These are phyloP conservation scores for Colletotrichum theobromicola DNA, from an alignment of 2,329 filamentous ascomycete species.

Conservation along the genomic window DNA sequence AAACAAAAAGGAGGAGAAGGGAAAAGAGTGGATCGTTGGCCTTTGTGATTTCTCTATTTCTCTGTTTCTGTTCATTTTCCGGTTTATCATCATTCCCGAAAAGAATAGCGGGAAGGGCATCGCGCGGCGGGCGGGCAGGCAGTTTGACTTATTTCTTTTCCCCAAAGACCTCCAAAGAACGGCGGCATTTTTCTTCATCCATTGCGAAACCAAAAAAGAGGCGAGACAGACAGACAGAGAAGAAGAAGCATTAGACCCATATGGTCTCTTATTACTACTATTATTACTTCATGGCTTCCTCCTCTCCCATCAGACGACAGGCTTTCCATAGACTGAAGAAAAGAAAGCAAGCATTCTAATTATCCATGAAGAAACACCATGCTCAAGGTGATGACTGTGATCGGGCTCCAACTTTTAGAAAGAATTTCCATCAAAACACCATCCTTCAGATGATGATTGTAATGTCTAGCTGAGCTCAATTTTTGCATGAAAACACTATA, in stretches of 20 bases:
- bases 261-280: background rate
- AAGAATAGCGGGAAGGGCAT: constrained; percentile 17
- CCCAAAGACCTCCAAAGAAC: background rate
- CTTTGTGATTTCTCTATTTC: constrained; percentile 9
- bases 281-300: background rate
- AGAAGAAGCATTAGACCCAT: constrained; percentile 12
- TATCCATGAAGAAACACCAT: too few species aligned
- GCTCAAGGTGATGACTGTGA: too few species aligned
- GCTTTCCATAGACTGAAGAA: constrained; percentile 7
- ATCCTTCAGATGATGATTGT: background rate
- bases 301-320: background rate
- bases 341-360: constrained; percentile 6
- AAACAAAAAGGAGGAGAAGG: constrained; percentile 1
- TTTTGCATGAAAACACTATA: background rate
- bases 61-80: background rate
- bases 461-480: background rate
- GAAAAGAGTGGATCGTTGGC: background rate
- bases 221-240: background rate
- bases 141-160: background rate
- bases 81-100: constrained; percentile 4
- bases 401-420: too few species aligned
- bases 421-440: background rate
- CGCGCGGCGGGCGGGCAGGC: constrained; percentile 12
- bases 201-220: background rate
- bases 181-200: background rate